Evolutionary conservation across 768 basidiomycete genomes (phyloP).

Genomic region (Epithele typhae): DNA sequence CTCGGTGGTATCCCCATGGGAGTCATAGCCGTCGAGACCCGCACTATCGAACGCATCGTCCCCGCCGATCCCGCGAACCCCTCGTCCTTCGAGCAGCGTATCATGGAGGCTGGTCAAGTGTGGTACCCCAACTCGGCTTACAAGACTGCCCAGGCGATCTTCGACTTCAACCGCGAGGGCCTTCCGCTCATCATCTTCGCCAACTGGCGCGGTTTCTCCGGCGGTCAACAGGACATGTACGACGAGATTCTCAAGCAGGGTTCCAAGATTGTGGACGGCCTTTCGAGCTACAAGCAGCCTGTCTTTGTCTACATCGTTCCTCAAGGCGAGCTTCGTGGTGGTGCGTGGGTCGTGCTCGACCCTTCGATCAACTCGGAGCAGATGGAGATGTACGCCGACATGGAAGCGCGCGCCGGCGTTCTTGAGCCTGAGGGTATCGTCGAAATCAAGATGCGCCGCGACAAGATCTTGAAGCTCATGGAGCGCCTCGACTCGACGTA

Average conservation of each 20-base stretch:
- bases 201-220: constrained; percentile 99
- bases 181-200: constrained; percentile 97
- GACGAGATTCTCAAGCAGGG: constrained; percentile 97
- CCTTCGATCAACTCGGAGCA: constrained; percentile 95
- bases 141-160: constrained; percentile 99
- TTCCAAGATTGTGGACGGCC: constrained; percentile 97
- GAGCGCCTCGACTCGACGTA: constrained; percentile 88
- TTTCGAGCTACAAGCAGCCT: constrained; percentile 95
- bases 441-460: constrained; percentile 96
- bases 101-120: constrained; percentile 99
- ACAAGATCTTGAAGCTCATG: constrained; percentile 89
- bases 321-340: constrained; percentile 97
- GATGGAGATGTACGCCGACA: constrained; percentile 99
- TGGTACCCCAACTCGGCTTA: constrained; percentile 99
- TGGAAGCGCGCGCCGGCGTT: constrained; percentile 93
- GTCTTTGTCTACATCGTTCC: constrained; percentile 98
- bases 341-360: constrained; percentile 99
- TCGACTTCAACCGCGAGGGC: constrained; percentile 96
- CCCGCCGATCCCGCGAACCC: constrained; percentile 99
- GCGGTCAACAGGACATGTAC: constrained; percentile 99
- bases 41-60: constrained; percentile 93
- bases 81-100: constrained; percentile 91
- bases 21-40: constrained; percentile 96
- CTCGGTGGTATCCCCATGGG: constrained; percentile 97
- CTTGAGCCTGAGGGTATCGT: constrained; percentile 95